Percentiles rank a stretch among this genome's conserved stretches.
Conservation (phyloP, 176 grass and related monocot species). For the Tillandsia leiboldiana region DNA sequence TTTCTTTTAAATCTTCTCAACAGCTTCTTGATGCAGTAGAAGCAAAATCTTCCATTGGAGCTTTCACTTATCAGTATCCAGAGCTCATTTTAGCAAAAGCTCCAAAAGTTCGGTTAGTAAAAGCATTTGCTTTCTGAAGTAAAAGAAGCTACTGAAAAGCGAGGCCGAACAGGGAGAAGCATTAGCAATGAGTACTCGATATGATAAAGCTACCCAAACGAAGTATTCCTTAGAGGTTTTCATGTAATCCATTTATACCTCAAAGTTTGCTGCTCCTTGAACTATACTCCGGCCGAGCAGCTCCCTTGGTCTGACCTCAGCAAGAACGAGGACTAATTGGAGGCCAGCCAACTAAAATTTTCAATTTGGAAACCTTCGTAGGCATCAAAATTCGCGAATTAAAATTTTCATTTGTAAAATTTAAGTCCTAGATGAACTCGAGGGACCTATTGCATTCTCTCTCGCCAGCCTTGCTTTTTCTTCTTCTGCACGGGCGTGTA, state of each 20-base stretch:
- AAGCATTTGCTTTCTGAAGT: not conserved
- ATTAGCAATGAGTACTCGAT: not conserved
- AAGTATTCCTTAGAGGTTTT: not conserved
- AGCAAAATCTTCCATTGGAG: too few relatives aligned
- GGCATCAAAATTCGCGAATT: not conserved
- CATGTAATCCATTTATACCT: not conserved
- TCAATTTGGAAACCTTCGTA: too few relatives aligned
- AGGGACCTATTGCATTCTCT: conserved; percentile 18
- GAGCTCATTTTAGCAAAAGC: too few relatives aligned
- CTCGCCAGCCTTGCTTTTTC: conserved; percentile 45
- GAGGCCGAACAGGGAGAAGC: not conserved
- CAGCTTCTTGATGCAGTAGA: too few relatives aligned
- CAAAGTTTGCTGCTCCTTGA: not conserved
- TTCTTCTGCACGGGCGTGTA: conserved; percentile 46
- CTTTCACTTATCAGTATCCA: too few relatives aligned
- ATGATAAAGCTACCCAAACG: not conserved
- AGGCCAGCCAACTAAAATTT: too few relatives aligned
- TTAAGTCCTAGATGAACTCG: conserved; percentile 1
- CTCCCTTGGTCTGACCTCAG: too few relatives aligned
- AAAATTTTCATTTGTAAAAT: not conserved
- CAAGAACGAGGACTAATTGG: too few relatives aligned
- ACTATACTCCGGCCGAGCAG: too few relatives aligned
- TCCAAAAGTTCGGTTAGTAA: too few relatives aligned
- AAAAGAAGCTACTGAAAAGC: not conserved
- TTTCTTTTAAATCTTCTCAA: too few relatives aligned